Percentiles rank a stretch among this genome's conserved stretches.
These are phyloP conservation scores for Pestalotiopsis sp. DNA, from an alignment of 2,329 filamentous ascomycete genomes.

Conservation along the genomic window DNA sequence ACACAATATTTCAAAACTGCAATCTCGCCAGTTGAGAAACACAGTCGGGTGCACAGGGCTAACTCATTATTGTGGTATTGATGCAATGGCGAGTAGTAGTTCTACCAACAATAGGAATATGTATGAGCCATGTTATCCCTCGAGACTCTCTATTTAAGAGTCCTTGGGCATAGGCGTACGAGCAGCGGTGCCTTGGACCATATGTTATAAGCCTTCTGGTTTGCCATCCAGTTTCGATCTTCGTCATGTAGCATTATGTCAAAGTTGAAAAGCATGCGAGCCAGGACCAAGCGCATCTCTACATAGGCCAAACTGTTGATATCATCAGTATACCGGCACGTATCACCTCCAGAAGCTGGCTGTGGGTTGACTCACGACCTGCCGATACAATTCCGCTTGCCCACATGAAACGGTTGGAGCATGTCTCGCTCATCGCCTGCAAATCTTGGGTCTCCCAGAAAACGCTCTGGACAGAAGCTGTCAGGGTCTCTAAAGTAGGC, in stretches of 20 bases:
- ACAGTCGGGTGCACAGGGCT: too few relatives aligned
- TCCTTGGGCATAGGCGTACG: background rate
- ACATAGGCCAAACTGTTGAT: slow-evolving; percentile 30
- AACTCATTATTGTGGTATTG: too few relatives aligned
- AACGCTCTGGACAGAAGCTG: slow-evolving; percentile 34
- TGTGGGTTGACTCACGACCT: slow-evolving; percentile 5
- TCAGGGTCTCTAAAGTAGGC: slow-evolving; percentile 47
- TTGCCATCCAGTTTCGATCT: slow-evolving; percentile 23
- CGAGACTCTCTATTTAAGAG: slow-evolving; percentile 16
- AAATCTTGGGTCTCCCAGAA: slow-evolving; percentile 8
- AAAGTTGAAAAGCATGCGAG: slow-evolving; percentile 41
- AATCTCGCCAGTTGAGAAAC: too few relatives aligned
- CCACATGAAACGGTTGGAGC: slow-evolving; percentile 13
- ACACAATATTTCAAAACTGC: too few relatives aligned
- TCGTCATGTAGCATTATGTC: slow-evolving; percentile 34
- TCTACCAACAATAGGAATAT: too few relatives aligned
- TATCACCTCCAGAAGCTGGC: background rate
- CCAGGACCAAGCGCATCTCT: slow-evolving; percentile 43
- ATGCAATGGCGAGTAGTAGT: too few relatives aligned
- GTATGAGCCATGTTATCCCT: too few relatives aligned
- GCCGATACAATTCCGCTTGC: slow-evolving; percentile 13
- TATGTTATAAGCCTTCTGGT: slow-evolving; percentile 3
- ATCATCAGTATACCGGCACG: background rate
- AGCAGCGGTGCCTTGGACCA: background rate
- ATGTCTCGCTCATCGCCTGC: slow-evolving; percentile 7